Conservation (phyloP, 495 filamentous ascomycete genomes). For the Penicillium cataractarum region DNA sequence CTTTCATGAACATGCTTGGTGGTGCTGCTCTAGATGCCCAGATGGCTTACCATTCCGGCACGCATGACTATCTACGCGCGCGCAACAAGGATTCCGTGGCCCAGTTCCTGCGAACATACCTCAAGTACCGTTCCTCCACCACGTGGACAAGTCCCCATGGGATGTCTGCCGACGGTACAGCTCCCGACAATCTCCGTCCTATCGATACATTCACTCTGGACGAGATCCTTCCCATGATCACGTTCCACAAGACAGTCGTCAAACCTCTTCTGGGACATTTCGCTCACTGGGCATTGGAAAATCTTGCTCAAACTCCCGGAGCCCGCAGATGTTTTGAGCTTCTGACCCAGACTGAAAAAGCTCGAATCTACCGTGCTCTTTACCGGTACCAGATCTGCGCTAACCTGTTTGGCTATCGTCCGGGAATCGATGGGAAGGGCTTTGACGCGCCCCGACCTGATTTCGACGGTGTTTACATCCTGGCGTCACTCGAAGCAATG, state of each 20-base stretch:
- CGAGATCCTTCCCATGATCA: slow-evolving; percentile 4
- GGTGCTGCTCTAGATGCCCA: slow-evolving; percentile 22
- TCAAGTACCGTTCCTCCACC: not conserved
- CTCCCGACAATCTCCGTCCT: not conserved
- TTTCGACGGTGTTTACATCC: not conserved
- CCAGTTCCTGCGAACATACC: slow-evolving; percentile 15
- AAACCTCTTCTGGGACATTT: slow-evolving; percentile 21
- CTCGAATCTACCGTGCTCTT: slow-evolving; percentile 27
- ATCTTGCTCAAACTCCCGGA: slow-evolving; percentile 3
- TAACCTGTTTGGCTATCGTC: slow-evolving; percentile 27
- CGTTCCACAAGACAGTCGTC: slow-evolving; percentile 28
- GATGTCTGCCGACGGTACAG: not conserved
- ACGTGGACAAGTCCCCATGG: not conserved
- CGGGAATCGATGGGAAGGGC: not conserved
- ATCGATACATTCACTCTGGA: slow-evolving; percentile 14
- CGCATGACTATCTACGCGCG: not conserved
- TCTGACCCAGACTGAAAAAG: slow-evolving; percentile 25
- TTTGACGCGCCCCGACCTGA: too few species aligned
- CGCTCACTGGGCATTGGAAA: slow-evolving; percentile 13
- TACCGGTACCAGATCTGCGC: slow-evolving; percentile 35
- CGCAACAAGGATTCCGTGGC: not conserved
- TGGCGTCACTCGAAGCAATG: not conserved
- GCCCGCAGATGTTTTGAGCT: not conserved
- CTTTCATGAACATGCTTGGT: slow-evolving; percentile 15
- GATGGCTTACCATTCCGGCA: slow-evolving; percentile 16